Percentiles rank a stretch among this genome's conserved stretches.
These are phyloP conservation scores for Pelargonium australe DNA, from an alignment of 441 rosid species.

Conservation along the genomic window DNA sequence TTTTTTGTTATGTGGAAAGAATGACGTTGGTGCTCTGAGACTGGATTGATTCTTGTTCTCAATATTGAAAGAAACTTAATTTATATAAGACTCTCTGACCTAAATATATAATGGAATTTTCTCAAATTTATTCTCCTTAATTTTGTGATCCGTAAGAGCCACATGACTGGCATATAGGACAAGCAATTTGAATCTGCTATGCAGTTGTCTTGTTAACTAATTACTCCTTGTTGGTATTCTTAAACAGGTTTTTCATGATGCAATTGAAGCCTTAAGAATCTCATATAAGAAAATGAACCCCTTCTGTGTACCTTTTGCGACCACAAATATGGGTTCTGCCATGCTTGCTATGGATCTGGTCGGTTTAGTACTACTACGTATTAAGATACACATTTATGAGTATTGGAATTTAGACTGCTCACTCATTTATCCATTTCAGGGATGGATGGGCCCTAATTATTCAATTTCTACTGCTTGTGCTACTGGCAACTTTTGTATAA, in stretches of 20 bases:
- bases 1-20: background rate
- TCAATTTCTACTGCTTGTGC: constrained; percentile 98
- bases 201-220: constrained; percentile 12
- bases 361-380: constrained; percentile 26
- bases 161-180: constrained; percentile 5
- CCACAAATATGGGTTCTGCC: constrained; percentile 97
- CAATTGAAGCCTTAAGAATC: constrained; percentile 79
- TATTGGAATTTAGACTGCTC: constrained; percentile 14
- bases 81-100: background rate
- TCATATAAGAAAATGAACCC: constrained; percentile 92
- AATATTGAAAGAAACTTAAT: background rate
- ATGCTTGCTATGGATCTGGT: constrained; percentile 96
- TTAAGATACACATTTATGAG: constrained; percentile 12
- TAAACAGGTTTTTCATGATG: constrained; percentile 78
- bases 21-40: background rate
- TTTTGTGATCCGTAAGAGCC: background rate
- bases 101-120: background rate
- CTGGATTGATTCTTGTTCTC: background rate
- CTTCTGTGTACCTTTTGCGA: constrained; percentile 88
- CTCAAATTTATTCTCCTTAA: too few relatives aligned
- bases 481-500: constrained; percentile 85
- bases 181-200: constrained; percentile 9
- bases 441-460: constrained; percentile 99
- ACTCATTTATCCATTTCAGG: constrained; percentile 37
- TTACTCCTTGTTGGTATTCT: constrained; percentile 12